Base-by-base conservation (phyloP, 2,329 filamentous ascomycete species). In the Emericellopsis cladophorae region DNA sequence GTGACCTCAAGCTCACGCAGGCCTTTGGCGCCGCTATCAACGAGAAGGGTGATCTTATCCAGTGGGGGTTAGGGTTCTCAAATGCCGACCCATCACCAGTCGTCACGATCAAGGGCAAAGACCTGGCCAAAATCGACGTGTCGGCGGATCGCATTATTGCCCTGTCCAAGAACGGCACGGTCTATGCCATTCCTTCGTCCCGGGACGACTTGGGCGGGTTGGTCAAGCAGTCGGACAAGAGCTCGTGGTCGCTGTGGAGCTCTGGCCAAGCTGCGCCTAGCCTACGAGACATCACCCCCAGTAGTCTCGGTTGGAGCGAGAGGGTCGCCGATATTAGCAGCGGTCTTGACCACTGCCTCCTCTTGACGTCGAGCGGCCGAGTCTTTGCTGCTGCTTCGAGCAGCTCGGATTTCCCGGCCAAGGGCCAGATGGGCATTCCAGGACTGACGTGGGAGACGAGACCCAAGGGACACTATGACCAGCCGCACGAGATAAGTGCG, bases 341-440 rank as follows among this genome's bases (percentile, higher is more conserved):
- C 46, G 92, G 92, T 2, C 70, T 85, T 12, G 88, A 96, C 54
- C 90, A 96, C 57, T 84, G 82, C 26, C 70, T 96, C 1, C 70
- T 98, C 39, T 70, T 95, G 45, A 95, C 90, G 0, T 87, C 78
- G 37, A 76, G 74, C 40, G 92, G 92, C 1, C 84, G 90, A 33
- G 74, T 96, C 29, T 96, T 93, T 60, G 84, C 89, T 3, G 81
- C 84, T n/a, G 90, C 86, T 2, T 80, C 87, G 3, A 87, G 84
- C 46, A 79, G 79, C 15, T 74, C 83, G 42, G 71, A 79, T 40
- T 96, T 84, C 55, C 92, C 92, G 1, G 74, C 75, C 3, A 81
- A 76, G 54, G 92, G 92, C 6, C 89, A 98, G 61, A 74, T 96
- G 39, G 92, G 92, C 37, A 69, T 96, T 21, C 81, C 87, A 0